Evolutionary conservation across 305 asterid species (phyloP).

Genomic region (Monarda citriodora): DNA sequence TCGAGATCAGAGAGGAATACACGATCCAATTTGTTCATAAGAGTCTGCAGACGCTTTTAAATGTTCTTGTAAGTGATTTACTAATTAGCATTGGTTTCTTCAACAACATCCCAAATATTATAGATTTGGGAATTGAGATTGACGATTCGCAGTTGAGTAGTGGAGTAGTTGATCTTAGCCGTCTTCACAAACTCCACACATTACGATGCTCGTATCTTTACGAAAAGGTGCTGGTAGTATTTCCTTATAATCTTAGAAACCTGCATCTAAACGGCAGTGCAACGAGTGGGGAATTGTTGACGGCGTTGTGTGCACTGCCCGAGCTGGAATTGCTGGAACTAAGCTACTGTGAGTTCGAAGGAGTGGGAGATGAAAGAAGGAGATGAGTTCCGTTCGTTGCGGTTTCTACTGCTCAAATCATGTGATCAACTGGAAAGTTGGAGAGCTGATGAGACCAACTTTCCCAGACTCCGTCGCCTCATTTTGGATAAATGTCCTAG

Average conservation of each 20-base stretch:
- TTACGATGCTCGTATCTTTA: not conserved
- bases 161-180: conserved; percentile 6
- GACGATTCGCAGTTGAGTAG: not conserved
- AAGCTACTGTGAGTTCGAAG: too few relatives aligned
- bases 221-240: too few relatives aligned
- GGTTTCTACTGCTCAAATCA: conserved; percentile 10
- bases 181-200: conserved; percentile 4
- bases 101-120: not conserved
- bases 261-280: too few relatives aligned
- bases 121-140: conserved; percentile 9
- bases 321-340: not conserved
- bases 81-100: not conserved
- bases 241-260: too few relatives aligned
- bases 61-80: too few relatives aligned
- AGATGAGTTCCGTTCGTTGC: conserved; percentile 10
- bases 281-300: too few relatives aligned
- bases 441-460: conserved; percentile 18
- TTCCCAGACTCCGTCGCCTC: conserved; percentile 25
- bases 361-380: conserved; percentile 20
- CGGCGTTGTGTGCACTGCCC: too few relatives aligned
- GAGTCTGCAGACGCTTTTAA: conserved; percentile 18
- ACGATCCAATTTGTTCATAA: not conserved
- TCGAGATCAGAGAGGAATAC: too few relatives aligned
- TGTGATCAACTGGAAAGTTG: conserved; percentile 14
- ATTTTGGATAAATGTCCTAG: conserved; percentile 8